phyloP scores from a whole-genome alignment of 495 filamentous ascomycete species.

The Neurospora cerealis region DNA sequence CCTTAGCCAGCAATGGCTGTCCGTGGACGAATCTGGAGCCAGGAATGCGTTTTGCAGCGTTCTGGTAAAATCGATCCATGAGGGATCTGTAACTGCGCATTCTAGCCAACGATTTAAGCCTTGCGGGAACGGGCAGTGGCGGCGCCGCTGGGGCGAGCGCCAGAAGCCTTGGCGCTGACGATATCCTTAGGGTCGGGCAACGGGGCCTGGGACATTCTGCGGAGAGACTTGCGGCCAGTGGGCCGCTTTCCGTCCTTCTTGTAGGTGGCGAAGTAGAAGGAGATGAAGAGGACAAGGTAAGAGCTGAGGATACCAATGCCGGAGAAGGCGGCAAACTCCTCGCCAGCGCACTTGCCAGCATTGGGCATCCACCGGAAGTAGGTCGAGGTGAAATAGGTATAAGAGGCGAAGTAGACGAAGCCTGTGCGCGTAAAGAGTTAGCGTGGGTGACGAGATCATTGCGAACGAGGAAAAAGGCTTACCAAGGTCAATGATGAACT shows the following conservation, averaged over 20 bases:
- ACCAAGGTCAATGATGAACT: slow-evolving; percentile 75
- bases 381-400: slow-evolving; percentile 85
- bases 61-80: neutral
- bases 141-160: slow-evolving; percentile 2
- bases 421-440: slow-evolving; percentile 34
- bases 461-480: slow-evolving; percentile 16
- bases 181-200: slow-evolving; percentile 39
- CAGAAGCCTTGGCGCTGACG: slow-evolving; percentile 17
- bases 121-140: slow-evolving; percentile 42
- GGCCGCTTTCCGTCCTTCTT: slow-evolving; percentile 67
- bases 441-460: neutral
- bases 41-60: neutral
- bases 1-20: neutral
- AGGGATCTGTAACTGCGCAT: neutral
- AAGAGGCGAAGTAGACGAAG: slow-evolving; percentile 93
- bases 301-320: slow-evolving; percentile 86
- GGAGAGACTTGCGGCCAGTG: slow-evolving; percentile 45
- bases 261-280: slow-evolving; percentile 97
- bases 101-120: slow-evolving; percentile 32
- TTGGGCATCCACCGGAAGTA: slow-evolving; percentile 85
- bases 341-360: slow-evolving; percentile 77
- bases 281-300: slow-evolving; percentile 96
- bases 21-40: neutral
- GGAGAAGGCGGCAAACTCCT: slow-evolving; percentile 93
- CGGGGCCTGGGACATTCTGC: slow-evolving; percentile 44